These are phyloP conservation scores for Rugonectria rugulosa DNA, from an alignment of 2,329 filamentous ascomycete species.

Conservation along the genomic window DNA sequence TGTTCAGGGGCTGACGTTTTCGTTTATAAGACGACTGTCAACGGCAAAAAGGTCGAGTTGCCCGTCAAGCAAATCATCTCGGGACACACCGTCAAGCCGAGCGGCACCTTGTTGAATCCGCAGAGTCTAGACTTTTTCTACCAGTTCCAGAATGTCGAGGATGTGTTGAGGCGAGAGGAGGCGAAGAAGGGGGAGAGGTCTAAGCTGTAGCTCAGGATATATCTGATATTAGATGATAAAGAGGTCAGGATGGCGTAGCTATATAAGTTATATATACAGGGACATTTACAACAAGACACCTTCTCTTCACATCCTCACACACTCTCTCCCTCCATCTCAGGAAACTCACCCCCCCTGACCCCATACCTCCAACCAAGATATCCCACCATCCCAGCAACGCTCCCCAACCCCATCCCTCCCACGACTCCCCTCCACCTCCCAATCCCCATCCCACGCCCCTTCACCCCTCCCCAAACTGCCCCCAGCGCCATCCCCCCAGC, in stretches of 20 bases:
- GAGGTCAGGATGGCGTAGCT: neutral
- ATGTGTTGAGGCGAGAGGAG: slow-evolving; percentile 35
- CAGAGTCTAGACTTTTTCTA: slow-evolving; percentile 81
- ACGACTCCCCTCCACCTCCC: slow-evolving; percentile 51
- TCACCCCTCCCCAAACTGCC: slow-evolving; percentile 44
- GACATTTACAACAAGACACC: neutral
- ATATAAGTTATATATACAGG: neutral
- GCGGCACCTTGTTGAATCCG: slow-evolving; percentile 79
- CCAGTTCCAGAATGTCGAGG: slow-evolving; percentile 62
- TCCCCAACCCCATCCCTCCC: slow-evolving; percentile 57
- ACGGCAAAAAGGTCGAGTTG: slow-evolving; percentile 85
- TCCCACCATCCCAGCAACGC: slow-evolving; percentile 55
- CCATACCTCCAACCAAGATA: slow-evolving; percentile 61
- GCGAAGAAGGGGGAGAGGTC: slow-evolving; percentile 29
- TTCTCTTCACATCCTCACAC: neutral
- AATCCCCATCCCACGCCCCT: slow-evolving; percentile 34
- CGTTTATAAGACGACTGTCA: slow-evolving; percentile 72
- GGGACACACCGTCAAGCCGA: slow-evolving; percentile 75
- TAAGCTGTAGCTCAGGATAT: slow-evolving; percentile 43
- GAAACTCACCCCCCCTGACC: slow-evolving; percentile 52
- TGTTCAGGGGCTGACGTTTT: neutral
- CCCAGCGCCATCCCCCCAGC: slow-evolving; percentile 51
- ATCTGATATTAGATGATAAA: neutral
- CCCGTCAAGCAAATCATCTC: slow-evolving; percentile 87
- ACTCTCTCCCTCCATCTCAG: slow-evolving; percentile 30